Base-by-base conservation (phyloP, 495 filamentous ascomycete species). In the Aspergillus biplanus region DNA sequence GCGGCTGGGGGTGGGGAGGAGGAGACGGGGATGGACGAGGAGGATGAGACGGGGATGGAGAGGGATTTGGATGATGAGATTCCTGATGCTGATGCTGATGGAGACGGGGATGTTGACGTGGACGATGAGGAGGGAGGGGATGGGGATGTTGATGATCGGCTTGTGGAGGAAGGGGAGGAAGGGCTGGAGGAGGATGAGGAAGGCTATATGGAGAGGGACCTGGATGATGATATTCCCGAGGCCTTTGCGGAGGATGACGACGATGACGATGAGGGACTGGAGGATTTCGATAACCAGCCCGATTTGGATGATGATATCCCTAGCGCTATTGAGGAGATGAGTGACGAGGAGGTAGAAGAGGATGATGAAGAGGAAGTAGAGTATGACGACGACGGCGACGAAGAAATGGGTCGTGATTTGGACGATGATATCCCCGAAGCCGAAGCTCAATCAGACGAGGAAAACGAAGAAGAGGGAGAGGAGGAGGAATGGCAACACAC, bases 401-500 rank as follows among this genome's bases (percentile, higher is more conserved):
- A 73, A 58, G 66, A 68, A 31, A 69, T 72, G 64, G 70, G 27
- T 11, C 72, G 69, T 6, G 73, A 80, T 56, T 58, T 81, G 52
- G 78, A 82, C 50, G 75, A 75, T 56, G 78, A 80, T 56, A 76
- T 81, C 27, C 78, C 79, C 27, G 77, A 78, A 59, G 78, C 78
- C 18, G 71, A 64, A 6, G 59, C 70, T 44, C 75, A 58, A 0
- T 70, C 61, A 7, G 72, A 69, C 16, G 67, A 77, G 53, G 73
- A 35, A n/a, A 44, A 11, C 11, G 39, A 44, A n/a, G 39, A 44
- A 44, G 39, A 44, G 3, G 47, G 16, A 57, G 62, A 59, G 34
- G 62, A 73, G 52, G 79, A 73, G n/a, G 77, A 80, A 69, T 82
- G 80, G 80, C 80, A 82, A 63, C 92, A 96, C 68, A 96, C 92